phyloP scores from a whole-genome alignment of 345 rosid species.

The Syzygium jambos region DNA sequence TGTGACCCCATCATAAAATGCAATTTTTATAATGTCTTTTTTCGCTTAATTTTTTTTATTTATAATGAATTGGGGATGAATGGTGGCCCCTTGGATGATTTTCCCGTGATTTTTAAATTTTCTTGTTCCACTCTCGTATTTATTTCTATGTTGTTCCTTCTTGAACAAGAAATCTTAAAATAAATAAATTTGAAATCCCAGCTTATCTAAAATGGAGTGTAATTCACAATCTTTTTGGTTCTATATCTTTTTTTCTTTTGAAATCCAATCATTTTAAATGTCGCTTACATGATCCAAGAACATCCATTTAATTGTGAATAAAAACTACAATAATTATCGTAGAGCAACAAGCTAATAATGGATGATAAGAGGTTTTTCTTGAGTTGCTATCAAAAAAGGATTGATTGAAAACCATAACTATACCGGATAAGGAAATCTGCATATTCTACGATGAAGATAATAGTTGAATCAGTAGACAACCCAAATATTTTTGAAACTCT shows the following conservation, averaged over 20 bases:
- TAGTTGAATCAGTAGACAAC: not conserved
- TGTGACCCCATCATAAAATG: not conserved
- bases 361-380: not conserved
- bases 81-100: not conserved
- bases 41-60: not conserved
- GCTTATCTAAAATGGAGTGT: not conserved
- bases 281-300: not conserved
- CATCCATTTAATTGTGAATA: not conserved
- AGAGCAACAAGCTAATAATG: not conserved
- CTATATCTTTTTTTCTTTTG: not conserved
- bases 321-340: not conserved
- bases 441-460: not conserved
- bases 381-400: not conserved
- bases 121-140: not conserved
- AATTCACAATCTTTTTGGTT: not conserved
- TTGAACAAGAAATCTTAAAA: not conserved
- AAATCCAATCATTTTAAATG: not conserved
- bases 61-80: not conserved
- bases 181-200: not conserved
- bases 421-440: not conserved
- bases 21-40: not conserved
- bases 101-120: not conserved
- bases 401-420: not conserved
- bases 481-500: not conserved
- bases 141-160: not conserved